Evolutionary conservation across 208 protist genomes (phyloP).

Genomic region (Crithidia bombi): DNA sequence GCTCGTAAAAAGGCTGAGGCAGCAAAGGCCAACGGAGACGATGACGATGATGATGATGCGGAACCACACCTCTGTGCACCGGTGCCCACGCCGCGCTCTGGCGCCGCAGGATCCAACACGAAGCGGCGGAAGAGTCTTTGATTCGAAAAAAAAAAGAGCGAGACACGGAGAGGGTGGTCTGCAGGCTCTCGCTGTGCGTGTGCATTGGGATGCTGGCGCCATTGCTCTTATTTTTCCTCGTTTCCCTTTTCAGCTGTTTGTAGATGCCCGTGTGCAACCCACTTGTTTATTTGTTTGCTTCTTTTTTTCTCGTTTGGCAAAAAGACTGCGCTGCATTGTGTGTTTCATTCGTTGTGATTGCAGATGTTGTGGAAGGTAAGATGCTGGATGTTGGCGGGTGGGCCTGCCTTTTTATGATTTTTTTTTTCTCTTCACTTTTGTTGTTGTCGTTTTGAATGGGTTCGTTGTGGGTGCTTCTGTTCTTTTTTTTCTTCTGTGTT

Average conservation of each 20-base stretch:
- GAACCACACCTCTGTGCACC: conserved; percentile 19
- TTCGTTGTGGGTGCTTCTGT: too few relatives aligned
- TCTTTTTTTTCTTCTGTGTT: too few relatives aligned
- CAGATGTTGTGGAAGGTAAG: not conserved
- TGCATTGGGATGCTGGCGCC: too few relatives aligned
- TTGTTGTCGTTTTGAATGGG: too few relatives aligned
- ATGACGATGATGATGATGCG: conserved; percentile 13
- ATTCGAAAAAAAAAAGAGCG: not conserved
- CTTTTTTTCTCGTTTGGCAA: too few relatives aligned
- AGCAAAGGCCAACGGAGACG: not conserved
- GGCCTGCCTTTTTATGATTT: too few relatives aligned
- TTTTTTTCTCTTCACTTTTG: not conserved
- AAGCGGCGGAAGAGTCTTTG: conserved; percentile 6
- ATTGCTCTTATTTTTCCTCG: too few relatives aligned
- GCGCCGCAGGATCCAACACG: not conserved
- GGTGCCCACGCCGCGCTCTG: conserved; percentile 12
- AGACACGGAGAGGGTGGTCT: not conserved
- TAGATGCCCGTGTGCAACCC: too few relatives aligned
- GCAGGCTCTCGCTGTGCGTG: too few relatives aligned
- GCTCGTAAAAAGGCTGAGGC: not conserved
- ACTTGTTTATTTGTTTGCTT: too few relatives aligned
- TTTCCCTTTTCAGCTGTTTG: too few relatives aligned
- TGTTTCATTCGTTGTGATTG: not conserved
- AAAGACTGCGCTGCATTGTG: not conserved
- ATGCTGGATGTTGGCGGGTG: too few relatives aligned